phyloP scores from a whole-genome alignment of 768 basidiomycete genomes.

The Pleurotus platypus region DNA sequence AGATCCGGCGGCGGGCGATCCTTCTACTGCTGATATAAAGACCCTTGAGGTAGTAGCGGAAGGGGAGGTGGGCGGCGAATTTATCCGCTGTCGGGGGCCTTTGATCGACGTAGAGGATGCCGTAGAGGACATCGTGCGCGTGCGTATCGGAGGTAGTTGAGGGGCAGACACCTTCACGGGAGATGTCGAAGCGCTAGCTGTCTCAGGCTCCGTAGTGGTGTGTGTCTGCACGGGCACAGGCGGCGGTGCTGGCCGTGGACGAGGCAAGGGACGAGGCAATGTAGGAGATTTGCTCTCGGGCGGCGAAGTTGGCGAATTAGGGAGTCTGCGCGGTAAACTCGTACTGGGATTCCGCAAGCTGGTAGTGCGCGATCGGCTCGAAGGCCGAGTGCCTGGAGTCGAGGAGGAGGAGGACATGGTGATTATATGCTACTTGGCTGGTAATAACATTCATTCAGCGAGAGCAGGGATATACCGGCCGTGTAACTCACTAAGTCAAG shows the following conservation, averaged over 20 bases:
- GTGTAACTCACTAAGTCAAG: neutral
- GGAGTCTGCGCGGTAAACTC: neutral
- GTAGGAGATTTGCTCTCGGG: neutral
- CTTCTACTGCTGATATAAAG: slow-evolving; percentile 1
- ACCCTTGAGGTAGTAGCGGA: neutral
- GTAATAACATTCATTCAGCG: neutral
- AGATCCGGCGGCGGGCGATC: slow-evolving; percentile 2
- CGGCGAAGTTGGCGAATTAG: neutral
- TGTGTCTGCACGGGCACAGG: neutral
- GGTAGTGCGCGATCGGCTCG: neutral
- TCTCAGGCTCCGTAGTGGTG: neutral
- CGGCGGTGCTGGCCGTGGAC: neutral
- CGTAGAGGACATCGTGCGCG: neutral
- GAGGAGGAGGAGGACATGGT: neutral
- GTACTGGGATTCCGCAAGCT: neutral
- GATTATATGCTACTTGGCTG: neutral
- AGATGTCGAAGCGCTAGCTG: neutral
- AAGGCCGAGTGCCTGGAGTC: neutral
- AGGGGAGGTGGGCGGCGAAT: neutral
- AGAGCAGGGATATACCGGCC: neutral
- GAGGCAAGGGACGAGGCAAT: slow-evolving; percentile 3
- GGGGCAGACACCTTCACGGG: neutral
- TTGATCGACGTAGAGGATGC: neutral
- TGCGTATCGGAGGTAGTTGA: neutral
- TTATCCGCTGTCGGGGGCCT: neutral